These are phyloP conservation scores for Daphne laureola DNA, from an alignment of 441 rosid genomes.

Conservation along the genomic window DNA sequence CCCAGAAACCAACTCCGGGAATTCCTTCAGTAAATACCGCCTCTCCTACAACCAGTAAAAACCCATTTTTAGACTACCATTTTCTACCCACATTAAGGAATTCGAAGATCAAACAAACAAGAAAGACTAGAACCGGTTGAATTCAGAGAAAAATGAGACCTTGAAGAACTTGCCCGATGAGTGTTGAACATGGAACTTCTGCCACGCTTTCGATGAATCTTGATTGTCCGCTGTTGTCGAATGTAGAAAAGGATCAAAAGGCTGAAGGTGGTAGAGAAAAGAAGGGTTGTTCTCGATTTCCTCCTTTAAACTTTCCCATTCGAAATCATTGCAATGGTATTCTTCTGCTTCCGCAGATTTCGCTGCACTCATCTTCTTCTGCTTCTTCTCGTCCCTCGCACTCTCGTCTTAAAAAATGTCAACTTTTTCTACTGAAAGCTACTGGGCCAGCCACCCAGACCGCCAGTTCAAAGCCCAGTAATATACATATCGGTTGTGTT, in stretches of 20 bases:
- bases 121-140: background rate
- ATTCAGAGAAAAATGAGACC: slow-evolving; percentile 26
- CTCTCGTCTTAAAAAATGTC: background rate
- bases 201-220: slow-evolving; percentile 54
- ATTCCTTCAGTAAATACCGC: slow-evolving; percentile 83
- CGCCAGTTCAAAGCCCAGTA: too few species aligned
- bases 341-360: slow-evolving; percentile 35
- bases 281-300: slow-evolving; percentile 51
- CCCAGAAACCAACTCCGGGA: slow-evolving; percentile 62
- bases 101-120: background rate
- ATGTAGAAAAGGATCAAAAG: slow-evolving; percentile 20
- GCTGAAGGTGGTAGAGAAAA: slow-evolving; percentile 44
- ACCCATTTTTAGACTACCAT: slow-evolving; percentile 1
- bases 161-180: slow-evolving; percentile 84
- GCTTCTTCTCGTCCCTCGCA: too few species aligned
- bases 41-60: slow-evolving; percentile 48
- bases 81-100: background rate
- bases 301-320: slow-evolving; percentile 55
- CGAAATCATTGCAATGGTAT: slow-evolving; percentile 82
- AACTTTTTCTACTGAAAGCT: too few species aligned
- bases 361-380: slow-evolving; percentile 16
- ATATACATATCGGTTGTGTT: too few species aligned
- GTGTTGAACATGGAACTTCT: slow-evolving; percentile 63
- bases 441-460: too few species aligned
- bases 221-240: background rate